Evolutionary conservation across 352 stramenopile genomes (phyloP).

Genomic region (Phytophthora capsici): DNA sequence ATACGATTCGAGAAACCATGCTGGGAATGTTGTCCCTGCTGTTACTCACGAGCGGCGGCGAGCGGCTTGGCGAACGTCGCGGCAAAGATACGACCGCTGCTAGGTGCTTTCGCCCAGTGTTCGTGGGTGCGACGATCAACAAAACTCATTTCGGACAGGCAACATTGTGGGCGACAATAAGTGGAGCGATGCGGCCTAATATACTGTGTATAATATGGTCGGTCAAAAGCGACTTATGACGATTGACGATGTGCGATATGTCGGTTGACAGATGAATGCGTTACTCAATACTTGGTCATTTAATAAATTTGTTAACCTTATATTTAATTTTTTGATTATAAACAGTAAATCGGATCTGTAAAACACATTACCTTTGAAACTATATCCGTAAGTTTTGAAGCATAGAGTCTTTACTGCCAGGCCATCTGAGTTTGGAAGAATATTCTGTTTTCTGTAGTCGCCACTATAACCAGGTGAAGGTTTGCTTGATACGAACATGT

Average conservation of each 20-base stretch:
- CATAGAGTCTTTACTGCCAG: slow-evolving; percentile 8
- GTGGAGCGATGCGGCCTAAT: neutral
- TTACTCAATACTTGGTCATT: neutral
- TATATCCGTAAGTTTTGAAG: too few species aligned
- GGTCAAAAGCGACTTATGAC: slow-evolving; percentile 25
- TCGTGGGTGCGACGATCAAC: slow-evolving; percentile 26
- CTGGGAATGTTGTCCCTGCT: neutral
- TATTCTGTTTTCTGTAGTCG: neutral
- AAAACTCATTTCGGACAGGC: slow-evolving; percentile 1
- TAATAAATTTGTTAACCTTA: too few species aligned
- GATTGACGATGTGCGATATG: slow-evolving; percentile 23
- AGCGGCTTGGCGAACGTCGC: slow-evolving; percentile 13
- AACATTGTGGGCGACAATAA: neutral
- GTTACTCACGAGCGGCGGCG: slow-evolving; percentile 15
- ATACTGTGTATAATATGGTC: slow-evolving; percentile 1
- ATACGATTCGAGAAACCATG: slow-evolving; percentile 14
- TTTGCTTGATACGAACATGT: neutral
- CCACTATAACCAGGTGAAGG: slow-evolving; percentile 20
- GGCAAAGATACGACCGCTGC: slow-evolving; percentile 26
- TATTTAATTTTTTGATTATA: too few species aligned
- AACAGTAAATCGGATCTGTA: too few species aligned
- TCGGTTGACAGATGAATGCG: slow-evolving; percentile 8
- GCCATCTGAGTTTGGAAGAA: too few species aligned
- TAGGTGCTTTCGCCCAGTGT: slow-evolving; percentile 18
- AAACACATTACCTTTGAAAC: too few species aligned